Evolutionary conservation across 371 early-diverging fungal genomes (phyloP), one percentile per base, ranked within the genome.

Genomic region (Umbelopsis sp.): DNA sequence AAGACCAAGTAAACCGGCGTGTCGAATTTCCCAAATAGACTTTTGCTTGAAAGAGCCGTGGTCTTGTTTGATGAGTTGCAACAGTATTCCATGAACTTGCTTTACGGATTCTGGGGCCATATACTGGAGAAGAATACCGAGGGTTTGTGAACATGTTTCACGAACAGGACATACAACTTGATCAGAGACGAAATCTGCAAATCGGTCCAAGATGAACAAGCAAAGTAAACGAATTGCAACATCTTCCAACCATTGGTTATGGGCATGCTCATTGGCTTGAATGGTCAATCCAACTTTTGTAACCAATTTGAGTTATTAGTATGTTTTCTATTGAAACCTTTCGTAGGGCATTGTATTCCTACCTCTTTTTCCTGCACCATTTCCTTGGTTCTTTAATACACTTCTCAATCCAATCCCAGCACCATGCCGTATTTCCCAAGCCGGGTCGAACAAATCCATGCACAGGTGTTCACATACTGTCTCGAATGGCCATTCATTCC

Each of bases 391-490:
- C 74, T 95, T 96, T 41, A 98, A 71, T 29, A 98, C 86, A 66
- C 93, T 94, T 16, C 97, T 91, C 44, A 99, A 76, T 1, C 97
- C 99, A 72, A 98, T 90, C 5, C 93, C 97, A 2, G 99, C 98
- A 38, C 99, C 99, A 72, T 99, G 99, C 8, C 99, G 88, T 22
- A 94, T 86, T 71, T 96, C 96, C 99, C 99, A 99, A n/a, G 79
- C 67, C 1, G 96, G 91, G 66, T 94, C 93, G 72, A 97, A 96
- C 48, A 99, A 82, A 77, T 97, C 96, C 72, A 95, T 83, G 70
- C 91, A 93, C 16, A 99, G 84, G 65, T 94, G 87, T 65, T 96
- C 97, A 70, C 94, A 95, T 0, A 97, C 81, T 62, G 91, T 90
- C 68, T 93, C 94, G 72, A 99, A 97, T 16, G 96, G 93, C 98